Conservation (phyloP, 179 eudicot species). For the Patellifolia procumbens region DNA sequence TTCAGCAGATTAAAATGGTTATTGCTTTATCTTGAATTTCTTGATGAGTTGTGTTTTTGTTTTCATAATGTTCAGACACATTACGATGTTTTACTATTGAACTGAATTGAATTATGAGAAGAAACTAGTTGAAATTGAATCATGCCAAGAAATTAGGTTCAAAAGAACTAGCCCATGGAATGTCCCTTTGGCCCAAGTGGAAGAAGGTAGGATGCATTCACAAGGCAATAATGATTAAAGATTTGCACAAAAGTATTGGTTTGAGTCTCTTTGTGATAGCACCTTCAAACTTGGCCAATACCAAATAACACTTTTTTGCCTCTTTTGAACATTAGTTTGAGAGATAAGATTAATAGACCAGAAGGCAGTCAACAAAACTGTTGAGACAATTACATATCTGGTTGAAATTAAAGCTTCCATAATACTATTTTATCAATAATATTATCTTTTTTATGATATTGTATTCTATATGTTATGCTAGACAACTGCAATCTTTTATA, state of each 20-base stretch:
- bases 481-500: conserved; percentile 2
- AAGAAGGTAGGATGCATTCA: conserved; percentile 13
- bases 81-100: too few species aligned
- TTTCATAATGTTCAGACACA: too few species aligned
- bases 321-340: conserved; percentile 18
- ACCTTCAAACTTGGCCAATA: conserved; percentile 30
- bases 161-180: neutral
- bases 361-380: conserved; percentile 20
- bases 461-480: neutral
- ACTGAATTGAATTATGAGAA: too few species aligned
- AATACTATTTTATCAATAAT: conserved; percentile 17
- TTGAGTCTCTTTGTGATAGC: conserved; percentile 33
- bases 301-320: conserved; percentile 21
- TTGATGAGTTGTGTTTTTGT: too few species aligned
- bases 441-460: neutral
- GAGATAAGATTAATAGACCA: conserved; percentile 4
- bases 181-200: neutral
- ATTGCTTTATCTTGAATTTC: too few species aligned
- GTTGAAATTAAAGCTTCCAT: conserved; percentile 23
- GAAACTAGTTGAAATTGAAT: too few species aligned
- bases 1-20: too few species aligned
- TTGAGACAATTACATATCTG: conserved; percentile 33
- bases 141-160: too few species aligned
- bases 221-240: conserved; percentile 31
- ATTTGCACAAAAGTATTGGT: conserved; percentile 36